Evolutionary conservation across 2,329 filamentous ascomycete species (phyloP).

Genomic region (Diplodia mutila): DNA sequence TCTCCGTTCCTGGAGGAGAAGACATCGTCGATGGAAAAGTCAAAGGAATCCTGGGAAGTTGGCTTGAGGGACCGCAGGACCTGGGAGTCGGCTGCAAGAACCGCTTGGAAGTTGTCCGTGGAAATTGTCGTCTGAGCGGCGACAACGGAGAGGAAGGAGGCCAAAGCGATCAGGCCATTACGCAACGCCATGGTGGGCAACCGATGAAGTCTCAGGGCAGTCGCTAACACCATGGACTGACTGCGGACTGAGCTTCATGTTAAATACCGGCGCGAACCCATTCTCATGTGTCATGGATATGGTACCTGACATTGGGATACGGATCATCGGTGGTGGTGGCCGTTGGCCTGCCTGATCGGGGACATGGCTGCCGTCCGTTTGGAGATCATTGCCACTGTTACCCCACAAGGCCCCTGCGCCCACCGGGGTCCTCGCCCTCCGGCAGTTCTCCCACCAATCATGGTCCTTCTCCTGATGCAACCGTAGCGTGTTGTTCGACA

Average conservation of each 20-base stretch:
- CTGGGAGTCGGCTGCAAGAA: conserved; percentile 10
- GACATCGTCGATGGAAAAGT: conserved; percentile 60
- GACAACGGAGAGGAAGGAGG: not conserved
- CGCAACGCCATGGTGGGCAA: not conserved
- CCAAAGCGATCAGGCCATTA: not conserved
- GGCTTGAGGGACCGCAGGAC: conserved; percentile 12
- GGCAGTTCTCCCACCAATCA: not conserved
- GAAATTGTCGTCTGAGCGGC: conserved; percentile 8
- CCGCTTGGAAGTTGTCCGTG: conserved; percentile 7
- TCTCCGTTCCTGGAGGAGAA: conserved; percentile 53
- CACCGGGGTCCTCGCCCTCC: not conserved
- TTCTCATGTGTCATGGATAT: not conserved
- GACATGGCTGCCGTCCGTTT: not conserved
- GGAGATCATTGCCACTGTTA: not conserved
- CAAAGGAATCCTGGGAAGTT: conserved; percentile 43
- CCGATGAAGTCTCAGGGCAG: not conserved
- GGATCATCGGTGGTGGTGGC: not conserved
- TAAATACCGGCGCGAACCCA: not conserved
- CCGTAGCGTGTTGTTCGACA: not conserved
- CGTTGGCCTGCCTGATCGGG: not conserved
- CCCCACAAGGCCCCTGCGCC: not conserved
- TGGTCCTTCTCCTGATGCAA: not conserved
- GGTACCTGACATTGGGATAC: not conserved
- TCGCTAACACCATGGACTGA: not conserved
- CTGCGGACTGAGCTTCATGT: not conserved